Conservation (phyloP, 208 protist genomes). For the Porcisia deanei region DNA sequence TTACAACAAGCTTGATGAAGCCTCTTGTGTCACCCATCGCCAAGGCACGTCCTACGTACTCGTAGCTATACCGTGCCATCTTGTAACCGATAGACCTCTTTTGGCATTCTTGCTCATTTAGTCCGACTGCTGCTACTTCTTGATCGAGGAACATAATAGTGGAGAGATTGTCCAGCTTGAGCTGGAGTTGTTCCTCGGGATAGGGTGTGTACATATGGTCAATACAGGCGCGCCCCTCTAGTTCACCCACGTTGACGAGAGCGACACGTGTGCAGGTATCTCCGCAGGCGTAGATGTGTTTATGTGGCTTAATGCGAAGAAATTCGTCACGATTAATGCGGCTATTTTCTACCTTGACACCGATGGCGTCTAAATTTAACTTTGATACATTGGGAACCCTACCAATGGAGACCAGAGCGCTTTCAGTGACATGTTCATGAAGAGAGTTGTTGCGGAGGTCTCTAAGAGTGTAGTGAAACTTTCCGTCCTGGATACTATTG, state of each 20-base stretch:
- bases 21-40: conserved; percentile 89
- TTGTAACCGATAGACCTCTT: conserved; percentile 81
- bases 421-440: conserved; percentile 67
- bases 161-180: conserved; percentile 84
- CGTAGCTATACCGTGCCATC: conserved; percentile 89
- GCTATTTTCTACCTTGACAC: conserved; percentile 45
- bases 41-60: conserved; percentile 80
- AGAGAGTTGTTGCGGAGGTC: conserved; percentile 50
- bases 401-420: conserved; percentile 88
- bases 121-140: conserved; percentile 84
- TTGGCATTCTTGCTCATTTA: conserved; percentile 89
- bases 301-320: conserved; percentile 63
- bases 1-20: conserved; percentile 92
- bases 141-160: conserved; percentile 94
- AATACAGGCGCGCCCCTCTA: conserved; percentile 75
- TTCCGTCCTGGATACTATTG: conserved; percentile 64
- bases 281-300: conserved; percentile 90
- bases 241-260: conserved; percentile 88
- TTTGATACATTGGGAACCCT: conserved; percentile 63
- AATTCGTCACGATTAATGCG: conserved; percentile 57
- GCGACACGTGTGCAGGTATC: conserved; percentile 77
- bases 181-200: conserved; percentile 67
- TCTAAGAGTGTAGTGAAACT: conserved; percentile 81
- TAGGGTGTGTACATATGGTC: conserved; percentile 84
- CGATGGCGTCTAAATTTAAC: conserved; percentile 65